Evolutionary conservation across 2,329 filamentous ascomycete species (phyloP).

Genomic region (Colletotrichum ledebouriae): DNA sequence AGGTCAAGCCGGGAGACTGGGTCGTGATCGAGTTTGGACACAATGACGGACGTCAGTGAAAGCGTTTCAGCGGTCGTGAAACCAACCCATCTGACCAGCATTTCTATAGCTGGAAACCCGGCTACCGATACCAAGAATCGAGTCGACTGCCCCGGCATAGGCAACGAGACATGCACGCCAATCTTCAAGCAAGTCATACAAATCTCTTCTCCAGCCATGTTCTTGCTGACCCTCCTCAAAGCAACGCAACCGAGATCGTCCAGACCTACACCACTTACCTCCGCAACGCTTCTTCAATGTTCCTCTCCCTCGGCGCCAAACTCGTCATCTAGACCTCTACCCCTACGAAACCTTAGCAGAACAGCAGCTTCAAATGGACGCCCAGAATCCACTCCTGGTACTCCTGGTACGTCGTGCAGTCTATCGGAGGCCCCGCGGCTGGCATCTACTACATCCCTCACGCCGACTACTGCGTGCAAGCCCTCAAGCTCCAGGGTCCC

Average conservation of each 20-base stretch:
- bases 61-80: too few relatives aligned
- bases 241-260: slow-evolving; percentile 60
- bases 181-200: slow-evolving; percentile 51
- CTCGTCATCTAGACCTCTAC: slow-evolving; percentile 72
- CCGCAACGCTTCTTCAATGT: slow-evolving; percentile 66
- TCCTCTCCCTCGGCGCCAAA: slow-evolving; percentile 69
- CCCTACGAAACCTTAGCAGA: slow-evolving; percentile 70
- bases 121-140: slow-evolving; percentile 66
- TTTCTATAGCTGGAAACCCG: slow-evolving; percentile 15
- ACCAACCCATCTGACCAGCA: neutral
- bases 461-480: slow-evolving; percentile 67
- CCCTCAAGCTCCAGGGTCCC: slow-evolving; percentile 63
- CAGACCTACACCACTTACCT: slow-evolving; percentile 73
- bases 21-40: slow-evolving; percentile 81
- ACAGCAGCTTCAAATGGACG: slow-evolving; percentile 62
- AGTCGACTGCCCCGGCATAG: slow-evolving; percentile 69
- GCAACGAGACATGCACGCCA: slow-evolving; percentile 67
- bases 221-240: neutral
- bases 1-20: slow-evolving; percentile 70
- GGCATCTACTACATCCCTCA: slow-evolving; percentile 71
- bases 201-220: rapidly evolving
- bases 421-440: slow-evolving; percentile 49
- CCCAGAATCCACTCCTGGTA: slow-evolving; percentile 70
- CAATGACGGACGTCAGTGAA: slow-evolving; percentile 70
- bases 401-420: slow-evolving; percentile 45